Percentiles rank a stretch among this genome's conserved stretches.
These are phyloP conservation scores for Ustilago bromivora DNA, from an alignment of 1,284 basidiomycete species.

Conservation along the genomic window DNA sequence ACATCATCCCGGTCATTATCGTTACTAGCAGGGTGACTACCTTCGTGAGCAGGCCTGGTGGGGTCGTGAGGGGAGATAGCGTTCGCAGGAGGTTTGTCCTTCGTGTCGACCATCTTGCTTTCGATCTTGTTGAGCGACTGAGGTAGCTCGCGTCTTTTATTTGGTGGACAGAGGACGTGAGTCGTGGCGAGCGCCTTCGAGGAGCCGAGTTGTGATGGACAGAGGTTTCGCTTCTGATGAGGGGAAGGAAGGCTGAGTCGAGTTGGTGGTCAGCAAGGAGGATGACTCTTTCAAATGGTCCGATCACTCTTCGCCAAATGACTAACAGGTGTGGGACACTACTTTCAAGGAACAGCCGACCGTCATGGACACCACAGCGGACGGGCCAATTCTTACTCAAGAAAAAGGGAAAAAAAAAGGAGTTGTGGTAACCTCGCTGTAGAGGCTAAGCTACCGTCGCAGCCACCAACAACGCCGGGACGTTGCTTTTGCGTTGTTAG, in stretches of 20 bases:
- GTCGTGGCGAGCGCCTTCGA: background rate
- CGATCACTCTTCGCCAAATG: background rate
- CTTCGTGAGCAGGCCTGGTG: background rate
- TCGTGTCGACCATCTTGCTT: constrained; percentile 25
- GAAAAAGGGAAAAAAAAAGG: background rate
- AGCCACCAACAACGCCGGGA: background rate
- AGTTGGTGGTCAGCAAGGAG: background rate
- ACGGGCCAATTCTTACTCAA: background rate
- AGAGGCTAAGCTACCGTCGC: background rate
- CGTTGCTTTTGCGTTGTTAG: background rate
- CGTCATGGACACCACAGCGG: background rate
- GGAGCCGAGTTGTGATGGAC: background rate
- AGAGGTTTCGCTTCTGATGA: background rate
- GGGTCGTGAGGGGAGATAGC: background rate
- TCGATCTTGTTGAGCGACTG: background rate
- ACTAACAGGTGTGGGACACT: background rate
- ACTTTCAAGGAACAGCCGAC: constrained; percentile 3
- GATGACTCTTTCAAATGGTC: background rate
- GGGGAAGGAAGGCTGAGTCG: background rate
- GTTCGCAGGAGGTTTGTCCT: constrained; percentile 15
- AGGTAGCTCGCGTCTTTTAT: too few relatives aligned
- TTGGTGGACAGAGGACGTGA: background rate
- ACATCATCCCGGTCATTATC: constrained; percentile 19
- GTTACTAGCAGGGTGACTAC: background rate
- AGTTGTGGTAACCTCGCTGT: background rate